Evolutionary conservation across 1,139 yeast species (phyloP).

Genomic region (Arxiozyma slooffiae): DNA sequence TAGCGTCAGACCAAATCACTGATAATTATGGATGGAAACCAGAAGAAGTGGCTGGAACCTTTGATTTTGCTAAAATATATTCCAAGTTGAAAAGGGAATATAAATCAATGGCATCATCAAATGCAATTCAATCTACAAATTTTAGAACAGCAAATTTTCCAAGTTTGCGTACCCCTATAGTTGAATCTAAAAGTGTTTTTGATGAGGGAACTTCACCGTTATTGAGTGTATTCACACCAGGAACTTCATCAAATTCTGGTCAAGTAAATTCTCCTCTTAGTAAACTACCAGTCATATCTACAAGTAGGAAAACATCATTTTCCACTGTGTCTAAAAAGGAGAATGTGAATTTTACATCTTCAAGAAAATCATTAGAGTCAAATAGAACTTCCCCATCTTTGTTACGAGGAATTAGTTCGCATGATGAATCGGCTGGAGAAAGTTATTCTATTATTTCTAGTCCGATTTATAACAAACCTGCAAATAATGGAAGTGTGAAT

Average conservation of each 20-base stretch:
- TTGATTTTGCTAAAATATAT: constrained; percentile 36
- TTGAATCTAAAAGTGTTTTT: constrained; percentile 18
- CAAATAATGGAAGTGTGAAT: not conserved
- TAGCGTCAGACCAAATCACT: constrained; percentile 34
- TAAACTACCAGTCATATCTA: constrained; percentile 14
- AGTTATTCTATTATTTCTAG: not conserved
- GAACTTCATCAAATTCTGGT: not conserved
- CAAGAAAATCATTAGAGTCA: constrained; percentile 6
- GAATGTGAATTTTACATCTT: constrained; percentile 5
- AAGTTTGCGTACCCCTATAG: constrained; percentile 17
- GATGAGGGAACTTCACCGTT: constrained; percentile 27
- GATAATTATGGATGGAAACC: constrained; percentile 69
- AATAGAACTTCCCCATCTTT: not conserved
- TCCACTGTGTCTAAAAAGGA: constrained; percentile 5
- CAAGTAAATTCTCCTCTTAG: constrained; percentile 2
- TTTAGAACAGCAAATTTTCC: constrained; percentile 15
- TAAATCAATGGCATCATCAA: not conserved
- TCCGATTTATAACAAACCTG: too few relatives aligned
- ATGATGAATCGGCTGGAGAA: not conserved
- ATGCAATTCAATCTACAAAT: not conserved
- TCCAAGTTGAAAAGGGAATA: constrained; percentile 6
- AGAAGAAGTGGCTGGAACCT: constrained; percentile 45
- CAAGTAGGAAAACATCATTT: constrained; percentile 14
- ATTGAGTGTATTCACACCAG: constrained; percentile 18
- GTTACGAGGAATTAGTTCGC: not conserved